A percentile compares a stretch with the other conserved stretches of the same genome.
Evolutionary conservation across 306 rosid genomes (phyloP).

Genomic region (Delonix regia): DNA sequence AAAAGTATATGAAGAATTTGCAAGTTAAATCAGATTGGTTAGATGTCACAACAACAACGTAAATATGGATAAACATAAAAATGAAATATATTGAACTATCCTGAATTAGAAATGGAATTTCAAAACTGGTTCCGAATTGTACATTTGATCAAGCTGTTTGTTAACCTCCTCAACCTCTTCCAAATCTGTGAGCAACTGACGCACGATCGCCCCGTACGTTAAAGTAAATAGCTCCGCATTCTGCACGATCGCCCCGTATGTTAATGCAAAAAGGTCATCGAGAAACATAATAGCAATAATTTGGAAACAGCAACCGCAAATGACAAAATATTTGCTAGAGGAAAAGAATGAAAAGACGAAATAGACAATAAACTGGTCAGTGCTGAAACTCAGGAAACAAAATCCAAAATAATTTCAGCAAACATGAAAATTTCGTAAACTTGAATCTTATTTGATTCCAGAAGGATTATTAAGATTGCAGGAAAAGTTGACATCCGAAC

Average conservation of each 20-base stretch:
- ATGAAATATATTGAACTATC: not conserved
- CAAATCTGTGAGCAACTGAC: slow-evolving; percentile 96
- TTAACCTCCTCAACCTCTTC: slow-evolving; percentile 99
- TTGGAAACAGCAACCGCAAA: not conserved
- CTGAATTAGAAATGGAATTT: not conserved
- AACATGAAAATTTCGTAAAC: not conserved
- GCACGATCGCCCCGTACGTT: slow-evolving; percentile 99
- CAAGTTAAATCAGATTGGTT: not conserved
- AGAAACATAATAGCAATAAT: not conserved
- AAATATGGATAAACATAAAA: not conserved
- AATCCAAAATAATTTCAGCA: not conserved
- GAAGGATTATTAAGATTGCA: not conserved
- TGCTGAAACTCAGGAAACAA: not conserved
- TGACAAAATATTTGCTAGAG: not conserved
- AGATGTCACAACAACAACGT: not conserved
- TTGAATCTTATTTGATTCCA: not conserved
- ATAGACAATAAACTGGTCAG: not conserved
- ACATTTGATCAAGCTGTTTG: slow-evolving; percentile 99
- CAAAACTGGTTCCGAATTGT: slow-evolving; percentile 6
- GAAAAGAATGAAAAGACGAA: not conserved
- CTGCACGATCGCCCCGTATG: slow-evolving; percentile 41
- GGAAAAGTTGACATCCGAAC: not conserved
- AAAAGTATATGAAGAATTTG: not conserved
- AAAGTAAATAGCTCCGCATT: slow-evolving; percentile 94
- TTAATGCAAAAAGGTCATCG: not conserved